Percentiles rank a stretch among this genome's conserved stretches.
Conservation (phyloP, 768 basidiomycete genomes). For the Leccinellum luteum region DNA sequence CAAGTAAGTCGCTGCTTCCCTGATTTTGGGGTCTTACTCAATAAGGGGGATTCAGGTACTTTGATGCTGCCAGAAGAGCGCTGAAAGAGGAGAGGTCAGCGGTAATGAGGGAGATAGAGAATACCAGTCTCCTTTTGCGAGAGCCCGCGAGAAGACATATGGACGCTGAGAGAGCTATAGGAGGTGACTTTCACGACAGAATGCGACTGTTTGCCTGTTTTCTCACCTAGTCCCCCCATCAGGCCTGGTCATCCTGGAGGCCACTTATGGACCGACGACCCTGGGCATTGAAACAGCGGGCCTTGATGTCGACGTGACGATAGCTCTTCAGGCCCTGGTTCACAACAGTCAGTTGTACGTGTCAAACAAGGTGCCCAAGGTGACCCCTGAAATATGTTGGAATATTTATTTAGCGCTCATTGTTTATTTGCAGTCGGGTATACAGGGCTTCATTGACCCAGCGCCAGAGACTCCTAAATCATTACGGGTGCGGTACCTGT, state of each 20-base stretch:
- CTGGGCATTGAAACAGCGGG: slow-evolving; percentile 49
- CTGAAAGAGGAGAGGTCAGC: slow-evolving; percentile 64
- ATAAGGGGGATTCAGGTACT: slow-evolving; percentile 46
- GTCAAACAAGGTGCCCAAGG: slow-evolving; percentile 74
- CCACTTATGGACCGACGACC: slow-evolving; percentile 63
- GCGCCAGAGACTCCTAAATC: slow-evolving; percentile 70
- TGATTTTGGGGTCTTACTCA: slow-evolving; percentile 15
- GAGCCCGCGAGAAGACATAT: slow-evolving; percentile 65
- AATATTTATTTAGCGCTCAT: slow-evolving; percentile 3
- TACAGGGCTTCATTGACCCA: slow-evolving; percentile 90
- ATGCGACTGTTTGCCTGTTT: slow-evolving; percentile 3
- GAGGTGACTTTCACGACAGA: slow-evolving; percentile 46
- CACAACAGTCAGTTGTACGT: slow-evolving; percentile 76
- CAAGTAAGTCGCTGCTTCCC: slow-evolving; percentile 38
- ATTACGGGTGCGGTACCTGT: slow-evolving; percentile 71
- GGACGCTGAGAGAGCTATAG: slow-evolving; percentile 59
- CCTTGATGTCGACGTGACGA: slow-evolving; percentile 71
- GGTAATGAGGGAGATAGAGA: slow-evolving; percentile 59
- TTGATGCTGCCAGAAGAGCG: slow-evolving; percentile 61
- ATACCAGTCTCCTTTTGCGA: slow-evolving; percentile 59
- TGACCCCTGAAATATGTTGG: slow-evolving; percentile 23
- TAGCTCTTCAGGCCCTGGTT: slow-evolving; percentile 80
- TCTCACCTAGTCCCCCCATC: slow-evolving; percentile 14
- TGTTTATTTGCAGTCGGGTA: slow-evolving; percentile 46
- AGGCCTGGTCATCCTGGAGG: slow-evolving; percentile 79